These are phyloP conservation scores for Mycena floridula DNA, from an alignment of 768 basidiomycete genomes.

Conservation along the genomic window DNA sequence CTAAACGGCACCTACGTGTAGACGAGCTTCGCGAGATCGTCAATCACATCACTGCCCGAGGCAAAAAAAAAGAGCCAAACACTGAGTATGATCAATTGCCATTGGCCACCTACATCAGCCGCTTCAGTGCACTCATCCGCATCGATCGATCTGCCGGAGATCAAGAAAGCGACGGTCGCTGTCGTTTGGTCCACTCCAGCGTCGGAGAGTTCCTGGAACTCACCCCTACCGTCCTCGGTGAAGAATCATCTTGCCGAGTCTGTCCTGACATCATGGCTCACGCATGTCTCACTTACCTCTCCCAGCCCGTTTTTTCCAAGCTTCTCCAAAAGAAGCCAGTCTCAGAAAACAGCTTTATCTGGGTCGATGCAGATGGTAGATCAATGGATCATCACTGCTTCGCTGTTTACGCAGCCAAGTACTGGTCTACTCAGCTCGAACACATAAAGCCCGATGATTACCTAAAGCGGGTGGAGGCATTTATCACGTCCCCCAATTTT, in stretches of 20 bases:
- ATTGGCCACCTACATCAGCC: background rate
- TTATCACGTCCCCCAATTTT: conserved; percentile 22
- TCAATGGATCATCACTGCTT: conserved; percentile 19
- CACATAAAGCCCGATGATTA: conserved; percentile 4
- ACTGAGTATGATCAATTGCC: background rate
- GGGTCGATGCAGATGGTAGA: conserved; percentile 16
- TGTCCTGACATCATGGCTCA: conserved; percentile 11
- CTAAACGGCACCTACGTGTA: conserved; percentile 19
- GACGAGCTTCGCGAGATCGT: conserved; percentile 19
- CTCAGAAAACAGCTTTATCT: conserved; percentile 5
- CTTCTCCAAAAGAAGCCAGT: conserved; percentile 9
- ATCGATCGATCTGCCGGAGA: conserved; percentile 5
- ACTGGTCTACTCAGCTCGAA: conserved; percentile 26
- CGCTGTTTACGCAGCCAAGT: conserved; percentile 21
- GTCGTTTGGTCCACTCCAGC: conserved; percentile 21
- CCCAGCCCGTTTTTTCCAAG: conserved; percentile 12
- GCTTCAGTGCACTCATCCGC: conserved; percentile 14
- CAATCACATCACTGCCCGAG: conserved; percentile 10
- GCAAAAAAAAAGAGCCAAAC: conserved; percentile 4
- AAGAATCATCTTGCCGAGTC: conserved; percentile 6
- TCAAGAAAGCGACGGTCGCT: conserved; percentile 8
- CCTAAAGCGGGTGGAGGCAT: conserved; percentile 9
- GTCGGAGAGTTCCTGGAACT: conserved; percentile 17
- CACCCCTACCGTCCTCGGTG: conserved; percentile 10
- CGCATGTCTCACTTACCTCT: conserved; percentile 21